Base-by-base conservation (phyloP, 495 filamentous ascomycete genomes). In the Hypoxylon lenormandii region DNA sequence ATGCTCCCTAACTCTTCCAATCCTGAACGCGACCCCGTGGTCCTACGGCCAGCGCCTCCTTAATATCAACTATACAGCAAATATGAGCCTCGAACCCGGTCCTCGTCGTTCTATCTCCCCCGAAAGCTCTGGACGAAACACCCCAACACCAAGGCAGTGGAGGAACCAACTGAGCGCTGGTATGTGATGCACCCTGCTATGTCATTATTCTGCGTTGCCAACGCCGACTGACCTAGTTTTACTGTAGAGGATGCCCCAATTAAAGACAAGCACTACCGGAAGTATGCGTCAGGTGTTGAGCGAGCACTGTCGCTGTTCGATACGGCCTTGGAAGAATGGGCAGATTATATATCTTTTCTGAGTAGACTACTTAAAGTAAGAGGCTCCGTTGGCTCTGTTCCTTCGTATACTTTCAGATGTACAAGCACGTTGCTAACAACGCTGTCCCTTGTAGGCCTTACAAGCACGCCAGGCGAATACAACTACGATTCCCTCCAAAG, bases 311-410 rank as follows among this genome's bases (percentile, higher is more conserved):
- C 91, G 23, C 80, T 96, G 23, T 99, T 97, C 79, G 95, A 99
- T 79, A 93, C 90, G 18, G 88, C 92, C 49, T 82, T 97, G 66
- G 92, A 97, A 78, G 95, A 98, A 87, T 99, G 95, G 95, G 94
- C 96, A 33, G 95, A 99, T 77, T 99, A 99, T 74, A 98, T 99
- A 74, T 96, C 94, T 8, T 98, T 98, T 76, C 83, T 99, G 30
- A 93, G 90, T 72, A 89, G 95, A 33, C 82, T 98, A 21, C 81
- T 97, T 54, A 98, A 97, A 88, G 94, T 94, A 48, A 43, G 67
- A 59, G 30, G 19, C 50, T 18, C 18, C n/a, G n/a, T n/a, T n/a
- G n/a, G n/a, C 3, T 51, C n/a, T 38, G 12, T 26, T 11, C 30
- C 30, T 7, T 43, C 13, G 38, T 42, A 58, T 30, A 22, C 12